These are phyloP conservation scores for Melampsora larici-populina DNA, from an alignment of 1,284 basidiomycete genomes.

Conservation along the genomic window DNA sequence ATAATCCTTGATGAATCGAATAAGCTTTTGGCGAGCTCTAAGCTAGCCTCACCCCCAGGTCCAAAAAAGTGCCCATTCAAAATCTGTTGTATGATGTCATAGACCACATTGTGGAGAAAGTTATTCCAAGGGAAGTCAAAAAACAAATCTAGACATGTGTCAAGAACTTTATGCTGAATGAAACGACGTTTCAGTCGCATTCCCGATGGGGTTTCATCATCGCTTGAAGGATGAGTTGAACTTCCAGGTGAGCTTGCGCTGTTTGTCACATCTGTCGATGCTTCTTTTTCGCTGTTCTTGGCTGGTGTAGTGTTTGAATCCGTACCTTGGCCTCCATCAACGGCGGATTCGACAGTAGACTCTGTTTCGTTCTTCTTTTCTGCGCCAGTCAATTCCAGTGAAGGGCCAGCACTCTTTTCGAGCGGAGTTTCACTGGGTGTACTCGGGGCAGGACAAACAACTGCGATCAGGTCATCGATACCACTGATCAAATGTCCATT, in stretches of 20 bases:
- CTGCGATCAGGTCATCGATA: constrained; percentile 70
- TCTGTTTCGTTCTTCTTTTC: constrained; percentile 21
- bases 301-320: too few relatives aligned
- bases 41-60: constrained; percentile 70
- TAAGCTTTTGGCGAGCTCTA: constrained; percentile 72
- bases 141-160: constrained; percentile 75
- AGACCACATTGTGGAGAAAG: constrained; percentile 93
- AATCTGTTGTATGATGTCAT: constrained; percentile 93
- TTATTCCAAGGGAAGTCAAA: constrained; percentile 98
- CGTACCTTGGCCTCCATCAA: background rate
- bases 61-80: constrained; percentile 57
- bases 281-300: constrained; percentile 45
- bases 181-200: constrained; percentile 74
- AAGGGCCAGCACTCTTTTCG: background rate
- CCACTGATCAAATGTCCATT: constrained; percentile 78
- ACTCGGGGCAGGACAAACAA: constrained; percentile 60
- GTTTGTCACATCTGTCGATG: constrained; percentile 5
- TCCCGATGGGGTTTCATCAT: constrained; percentile 56
- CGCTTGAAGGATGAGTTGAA: background rate
- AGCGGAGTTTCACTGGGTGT: background rate
- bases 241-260: constrained; percentile 2
- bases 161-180: constrained; percentile 67
- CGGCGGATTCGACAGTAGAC: background rate
- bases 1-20: constrained; percentile 76
- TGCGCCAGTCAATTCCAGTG: background rate